Percentiles rank a stretch among this genome's conserved stretches.
phyloP scores from a whole-genome alignment of 2,329 filamentous ascomycete species.

The Fusarium xylarioides region DNA sequence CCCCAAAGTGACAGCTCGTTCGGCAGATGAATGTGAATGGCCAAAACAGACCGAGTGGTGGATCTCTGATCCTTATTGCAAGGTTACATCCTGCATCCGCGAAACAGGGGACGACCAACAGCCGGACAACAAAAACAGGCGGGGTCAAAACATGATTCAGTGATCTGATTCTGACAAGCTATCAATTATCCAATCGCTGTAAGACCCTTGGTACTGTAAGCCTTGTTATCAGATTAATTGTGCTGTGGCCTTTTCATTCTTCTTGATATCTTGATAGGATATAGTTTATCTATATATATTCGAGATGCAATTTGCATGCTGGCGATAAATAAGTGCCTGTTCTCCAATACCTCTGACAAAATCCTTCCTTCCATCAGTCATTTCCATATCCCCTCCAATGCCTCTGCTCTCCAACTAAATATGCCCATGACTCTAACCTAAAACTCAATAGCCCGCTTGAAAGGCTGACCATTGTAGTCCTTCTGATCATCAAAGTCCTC shows the following conservation, averaged over 20 bases:
- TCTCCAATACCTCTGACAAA: background rate
- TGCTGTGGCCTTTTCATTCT: no score
- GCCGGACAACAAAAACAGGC: background rate
- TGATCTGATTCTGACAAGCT: background rate
- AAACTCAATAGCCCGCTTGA: background rate
- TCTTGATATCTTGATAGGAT: background rate
- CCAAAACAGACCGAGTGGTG: background rate
- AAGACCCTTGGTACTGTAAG: no score
- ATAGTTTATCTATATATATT: accelerated
- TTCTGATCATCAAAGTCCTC: background rate
- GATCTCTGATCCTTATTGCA: background rate
- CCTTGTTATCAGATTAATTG: no score
- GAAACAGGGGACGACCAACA: background rate
- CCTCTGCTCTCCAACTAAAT: accelerated
- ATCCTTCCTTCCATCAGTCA: no score
- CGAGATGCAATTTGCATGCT: accelerated
- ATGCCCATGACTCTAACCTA: accelerated
- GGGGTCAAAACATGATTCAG: background rate
- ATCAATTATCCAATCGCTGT: background rate
- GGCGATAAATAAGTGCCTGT: background rate
- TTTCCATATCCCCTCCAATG: accelerated
- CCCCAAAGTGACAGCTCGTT: background rate
- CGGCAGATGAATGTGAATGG: background rate
- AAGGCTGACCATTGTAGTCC: background rate
- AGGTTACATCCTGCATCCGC: background rate